Conservation (phyloP, 192 early-diverging fungal species). For the Chytriomyces sp. region DNA sequence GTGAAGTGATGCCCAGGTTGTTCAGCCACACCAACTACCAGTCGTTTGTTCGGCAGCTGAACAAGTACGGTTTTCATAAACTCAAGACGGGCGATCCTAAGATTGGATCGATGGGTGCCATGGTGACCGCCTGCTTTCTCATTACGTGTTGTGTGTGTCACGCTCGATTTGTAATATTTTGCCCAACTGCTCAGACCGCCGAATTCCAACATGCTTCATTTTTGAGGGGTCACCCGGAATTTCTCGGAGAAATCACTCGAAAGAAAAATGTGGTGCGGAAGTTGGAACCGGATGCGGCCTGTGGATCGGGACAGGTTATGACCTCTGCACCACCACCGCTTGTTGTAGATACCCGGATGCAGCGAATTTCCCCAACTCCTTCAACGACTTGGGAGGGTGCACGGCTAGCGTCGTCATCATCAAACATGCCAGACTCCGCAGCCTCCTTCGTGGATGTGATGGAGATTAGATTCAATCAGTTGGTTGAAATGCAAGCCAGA, state of each 20-base stretch:
- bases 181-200: constrained; percentile 9
- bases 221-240: not conserved
- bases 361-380: too few species aligned
- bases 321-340: too few species aligned
- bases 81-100: constrained; percentile 52
- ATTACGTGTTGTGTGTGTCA: not conserved
- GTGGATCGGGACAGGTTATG: too few species aligned
- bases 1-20: constrained; percentile 31
- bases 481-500: too few species aligned
- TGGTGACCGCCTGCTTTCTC: not conserved
- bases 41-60: constrained; percentile 62
- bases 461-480: too few species aligned
- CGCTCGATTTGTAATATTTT: not conserved
- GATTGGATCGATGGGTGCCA: constrained; percentile 26
- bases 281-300: not conserved
- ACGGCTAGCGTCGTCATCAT: too few species aligned
- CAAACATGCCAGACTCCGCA: too few species aligned
- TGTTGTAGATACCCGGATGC: too few species aligned
- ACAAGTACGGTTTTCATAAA: constrained; percentile 82
- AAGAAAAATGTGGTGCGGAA: not conserved
- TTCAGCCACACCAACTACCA: constrained; percentile 4
- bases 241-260: not conserved
- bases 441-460: too few species aligned
- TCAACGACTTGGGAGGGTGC: too few species aligned
- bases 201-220: constrained; percentile 36